Evolutionary conservation across 2,329 filamentous ascomycete species (phyloP), one percentile per base, ranked within the genome.

Genomic region (Fusarium begoniae): DNA sequence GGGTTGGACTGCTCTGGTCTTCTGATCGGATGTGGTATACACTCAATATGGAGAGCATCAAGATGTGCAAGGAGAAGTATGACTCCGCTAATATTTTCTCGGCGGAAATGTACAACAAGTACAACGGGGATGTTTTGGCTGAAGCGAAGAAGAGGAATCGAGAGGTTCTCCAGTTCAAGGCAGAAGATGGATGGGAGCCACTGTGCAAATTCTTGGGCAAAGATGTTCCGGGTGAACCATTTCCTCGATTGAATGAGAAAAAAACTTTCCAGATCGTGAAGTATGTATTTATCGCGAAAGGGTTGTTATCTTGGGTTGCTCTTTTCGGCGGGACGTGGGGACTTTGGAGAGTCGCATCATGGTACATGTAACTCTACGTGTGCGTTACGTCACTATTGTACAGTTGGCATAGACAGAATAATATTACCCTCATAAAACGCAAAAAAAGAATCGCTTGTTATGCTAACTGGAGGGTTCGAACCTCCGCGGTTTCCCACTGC

Each of bases 121-220:
- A 69, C 56, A 78, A 73, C 17, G 69, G 67, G 14, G 74, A 73
- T 22, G 78, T 82, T 1, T 70, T 77, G 20, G 63, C 66, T 5
- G 79, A 82, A 35, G 81, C 81, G 6, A 76, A 67, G 66, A 79
- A 78, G 63, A 71, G 80, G 6, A 78, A 78, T 8, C 79, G 79
- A 1, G 62, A 74, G 47, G 63, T 80, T 2, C 62, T 80, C 3
- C 63, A 75, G 22, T 80, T 78, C 56, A 75, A 78, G 56, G 75
- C 79, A 1, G 75, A 81, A 56, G 81, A 85, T 41, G 84, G 84
- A 2, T 87, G 85, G 85, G 80, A 78, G 41, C 82, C 83, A 15
- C 75, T 87, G 30, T 87, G 85, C 70, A 69, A 79, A 63, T 85
- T 85, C 56, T 17, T 78, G 6, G 68, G 48, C 0, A 71, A 66